Evolutionary conservation across 371 early-diverging fungal species (phyloP).

Genomic region (Mortierella sp.): DNA sequence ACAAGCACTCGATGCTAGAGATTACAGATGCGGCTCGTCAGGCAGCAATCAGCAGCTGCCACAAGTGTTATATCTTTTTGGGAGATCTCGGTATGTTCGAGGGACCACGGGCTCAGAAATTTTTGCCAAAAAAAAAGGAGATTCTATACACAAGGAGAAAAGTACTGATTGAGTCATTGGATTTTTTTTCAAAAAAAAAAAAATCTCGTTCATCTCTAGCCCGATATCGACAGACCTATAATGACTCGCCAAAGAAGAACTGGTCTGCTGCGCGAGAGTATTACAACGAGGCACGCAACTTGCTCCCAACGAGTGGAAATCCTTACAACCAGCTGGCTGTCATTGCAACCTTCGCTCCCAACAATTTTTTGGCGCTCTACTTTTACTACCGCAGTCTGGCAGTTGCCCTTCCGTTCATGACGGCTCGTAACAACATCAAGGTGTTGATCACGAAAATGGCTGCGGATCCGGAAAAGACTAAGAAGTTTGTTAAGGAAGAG

Average conservation of each 20-base stretch:
- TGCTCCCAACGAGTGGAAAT: constrained; percentile 65
- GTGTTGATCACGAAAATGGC: constrained; percentile 46
- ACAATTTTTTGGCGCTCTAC: constrained; percentile 56
- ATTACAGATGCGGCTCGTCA: constrained; percentile 53
- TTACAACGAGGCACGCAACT: constrained; percentile 61
- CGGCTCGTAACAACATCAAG: constrained; percentile 56
- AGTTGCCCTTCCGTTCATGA: constrained; percentile 54
- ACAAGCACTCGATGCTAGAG: constrained; percentile 25
- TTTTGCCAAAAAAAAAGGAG: not conserved
- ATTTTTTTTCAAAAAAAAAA: constrained; percentile 6
- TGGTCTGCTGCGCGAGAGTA: constrained; percentile 61
- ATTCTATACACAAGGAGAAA: not conserved
- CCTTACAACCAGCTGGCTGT: constrained; percentile 75
- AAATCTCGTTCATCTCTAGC: constrained; percentile 39
- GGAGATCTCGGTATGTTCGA: constrained; percentile 65
- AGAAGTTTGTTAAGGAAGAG: constrained; percentile 37
- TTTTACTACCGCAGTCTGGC: constrained; percentile 58
- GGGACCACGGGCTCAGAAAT: not conserved
- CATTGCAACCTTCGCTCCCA: constrained; percentile 54
- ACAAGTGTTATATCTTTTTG: constrained; percentile 64
- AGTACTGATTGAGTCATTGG: not conserved
- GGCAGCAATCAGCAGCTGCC: constrained; percentile 55
- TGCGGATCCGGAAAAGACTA: constrained; percentile 35
- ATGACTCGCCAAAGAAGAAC: constrained; percentile 57
- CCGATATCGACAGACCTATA: constrained; percentile 64